Evolutionary conservation across 441 rosid genomes (phyloP).

Genomic region (Erodium trifolium): DNA sequence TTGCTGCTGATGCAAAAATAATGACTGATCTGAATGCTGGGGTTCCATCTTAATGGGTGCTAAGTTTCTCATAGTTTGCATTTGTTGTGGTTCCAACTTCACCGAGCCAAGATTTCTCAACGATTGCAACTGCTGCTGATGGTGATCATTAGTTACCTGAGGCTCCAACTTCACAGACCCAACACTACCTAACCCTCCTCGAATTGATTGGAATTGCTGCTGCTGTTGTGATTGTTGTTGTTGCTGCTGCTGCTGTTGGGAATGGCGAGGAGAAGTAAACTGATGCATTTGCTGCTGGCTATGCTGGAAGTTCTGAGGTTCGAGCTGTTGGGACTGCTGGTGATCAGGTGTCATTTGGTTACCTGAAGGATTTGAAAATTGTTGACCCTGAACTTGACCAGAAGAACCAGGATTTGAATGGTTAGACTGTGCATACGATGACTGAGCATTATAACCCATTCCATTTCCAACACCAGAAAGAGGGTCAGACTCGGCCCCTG

Average conservation of each 20-base stretch:
- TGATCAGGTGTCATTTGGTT: constrained; percentile 58
- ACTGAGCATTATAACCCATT: constrained; percentile 50
- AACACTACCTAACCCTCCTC: constrained; percentile 62
- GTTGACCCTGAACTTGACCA: constrained; percentile 73
- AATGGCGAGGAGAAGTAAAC: constrained; percentile 38
- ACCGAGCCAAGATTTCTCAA: constrained; percentile 53
- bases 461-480: constrained; percentile 56
- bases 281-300: constrained; percentile 56
- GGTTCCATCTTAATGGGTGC: constrained; percentile 74
- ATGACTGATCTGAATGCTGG: constrained; percentile 61
- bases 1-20: constrained; percentile 49
- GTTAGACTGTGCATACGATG: constrained; percentile 49
- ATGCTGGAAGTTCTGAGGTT: constrained; percentile 60
- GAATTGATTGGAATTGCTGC: constrained; percentile 38
- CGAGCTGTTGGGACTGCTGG: constrained; percentile 56
- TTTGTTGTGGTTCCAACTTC: constrained; percentile 71
- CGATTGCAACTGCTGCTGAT: constrained; percentile 45
- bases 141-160: constrained; percentile 56
- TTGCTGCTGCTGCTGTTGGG: constrained; percentile 44
- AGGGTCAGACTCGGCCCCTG: constrained; percentile 75
- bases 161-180: constrained; percentile 80
- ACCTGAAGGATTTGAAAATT: constrained; percentile 45
- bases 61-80: constrained; percentile 48
- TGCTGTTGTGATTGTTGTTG: constrained; percentile 32
- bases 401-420: constrained; percentile 53